These are phyloP conservation scores for Myrica gale DNA, from an alignment of 306 rosid species.

Conservation along the genomic window DNA sequence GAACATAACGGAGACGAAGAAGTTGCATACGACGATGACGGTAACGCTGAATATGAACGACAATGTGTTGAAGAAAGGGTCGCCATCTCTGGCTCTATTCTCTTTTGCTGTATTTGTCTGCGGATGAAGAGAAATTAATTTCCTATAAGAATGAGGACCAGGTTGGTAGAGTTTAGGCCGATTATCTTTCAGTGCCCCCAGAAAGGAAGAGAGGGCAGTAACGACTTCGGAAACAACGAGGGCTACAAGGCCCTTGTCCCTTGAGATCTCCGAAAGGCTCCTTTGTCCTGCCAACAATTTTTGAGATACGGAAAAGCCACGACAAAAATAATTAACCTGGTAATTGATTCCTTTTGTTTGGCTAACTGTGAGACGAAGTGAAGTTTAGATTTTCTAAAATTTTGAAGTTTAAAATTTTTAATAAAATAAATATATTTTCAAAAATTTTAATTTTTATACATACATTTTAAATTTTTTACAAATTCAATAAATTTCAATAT, in stretches of 20 bases:
- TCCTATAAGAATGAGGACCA: neutral
- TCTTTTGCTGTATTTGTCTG: neutral
- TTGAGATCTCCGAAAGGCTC: constrained; percentile 86
- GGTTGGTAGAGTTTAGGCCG: neutral
- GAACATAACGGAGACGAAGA: constrained; percentile 26
- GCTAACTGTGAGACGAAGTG: no score
- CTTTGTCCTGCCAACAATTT: constrained; percentile 19
- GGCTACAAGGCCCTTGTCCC: constrained; percentile 52
- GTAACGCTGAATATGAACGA: constrained; percentile 33
- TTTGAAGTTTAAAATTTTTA: no score
- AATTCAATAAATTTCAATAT: no score
- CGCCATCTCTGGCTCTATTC: constrained; percentile 31
- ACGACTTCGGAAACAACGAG: constrained; percentile 50
- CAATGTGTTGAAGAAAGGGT: constrained; percentile 53
- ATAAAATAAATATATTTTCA: no score
- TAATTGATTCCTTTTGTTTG: neutral
- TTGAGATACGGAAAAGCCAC: neutral
- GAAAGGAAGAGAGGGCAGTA: neutral
- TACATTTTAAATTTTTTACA: no score
- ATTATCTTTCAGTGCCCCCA: neutral
- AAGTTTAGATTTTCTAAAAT: no score
- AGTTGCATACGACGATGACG: constrained; percentile 3
- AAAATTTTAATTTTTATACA: no score
- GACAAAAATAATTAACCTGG: neutral
- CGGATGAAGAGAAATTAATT: neutral